Conservation (phyloP, 768 basidiomycete genomes). For the Arthromyces matolae region DNA sequence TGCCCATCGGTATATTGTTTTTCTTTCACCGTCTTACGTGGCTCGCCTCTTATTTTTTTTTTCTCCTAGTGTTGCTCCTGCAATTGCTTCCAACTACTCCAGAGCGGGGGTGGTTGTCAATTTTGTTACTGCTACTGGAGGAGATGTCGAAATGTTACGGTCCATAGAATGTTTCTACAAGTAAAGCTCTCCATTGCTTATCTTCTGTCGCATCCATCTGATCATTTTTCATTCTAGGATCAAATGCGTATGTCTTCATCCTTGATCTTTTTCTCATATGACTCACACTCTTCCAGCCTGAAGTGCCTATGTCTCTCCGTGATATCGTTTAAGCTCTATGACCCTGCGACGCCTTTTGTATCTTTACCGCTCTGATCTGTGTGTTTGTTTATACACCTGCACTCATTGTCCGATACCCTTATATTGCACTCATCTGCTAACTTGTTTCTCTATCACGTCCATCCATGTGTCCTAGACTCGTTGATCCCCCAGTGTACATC, state of each 20-base stretch:
- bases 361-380: slow-evolving; percentile 56
- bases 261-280: slow-evolving; percentile 18
- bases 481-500: slow-evolving; percentile 70
- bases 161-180: slow-evolving; percentile 99
- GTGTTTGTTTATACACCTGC: slow-evolving; percentile 36
- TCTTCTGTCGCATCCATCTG: slow-evolving; percentile 15
- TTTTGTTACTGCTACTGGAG: slow-evolving; percentile 95
- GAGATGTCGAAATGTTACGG: slow-evolving; percentile 97
- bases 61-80: slow-evolving; percentile 78
- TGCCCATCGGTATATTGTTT: slow-evolving; percentile 70
- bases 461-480: slow-evolving; percentile 36
- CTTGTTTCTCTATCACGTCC: slow-evolving; percentile 61
- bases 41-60: slow-evolving; percentile 5
- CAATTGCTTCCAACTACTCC: slow-evolving; percentile 79
- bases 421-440: slow-evolving; percentile 43
- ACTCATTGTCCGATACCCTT: slow-evolving; percentile 71
- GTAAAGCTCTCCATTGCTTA: slow-evolving; percentile 32
- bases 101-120: slow-evolving; percentile 93
- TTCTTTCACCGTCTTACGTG: background rate
- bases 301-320: slow-evolving; percentile 87
- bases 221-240: slow-evolving; percentile 40
- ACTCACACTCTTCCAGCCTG: slow-evolving; percentile 69
- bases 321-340: slow-evolving; percentile 70
- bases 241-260: slow-evolving; percentile 85
- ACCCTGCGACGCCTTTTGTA: slow-evolving; percentile 61